Evolutionary conservation across 2,329 filamentous ascomycete species (phyloP), one percentile per base, ranked within the genome.

Genomic region (Aureobasidium sp.): DNA sequence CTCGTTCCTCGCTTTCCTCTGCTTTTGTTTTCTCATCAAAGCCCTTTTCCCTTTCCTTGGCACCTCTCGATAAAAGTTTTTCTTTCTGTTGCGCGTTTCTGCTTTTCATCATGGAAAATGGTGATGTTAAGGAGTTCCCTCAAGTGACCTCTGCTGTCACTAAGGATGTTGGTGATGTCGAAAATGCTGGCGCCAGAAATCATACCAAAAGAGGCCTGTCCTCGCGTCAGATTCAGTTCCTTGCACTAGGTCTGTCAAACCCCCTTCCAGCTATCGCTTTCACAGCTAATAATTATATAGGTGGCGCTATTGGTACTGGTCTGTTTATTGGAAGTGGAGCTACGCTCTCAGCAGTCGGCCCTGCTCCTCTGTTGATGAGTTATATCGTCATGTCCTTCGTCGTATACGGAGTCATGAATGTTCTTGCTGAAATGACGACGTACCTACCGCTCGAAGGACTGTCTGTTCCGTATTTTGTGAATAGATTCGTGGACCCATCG

Each of bases 201-300:
- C 62, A 65, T 43, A 65, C 62, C 31, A 65, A 85, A 72, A 82
- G 87, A 65, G 87, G 87, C 20, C 80, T 89, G 64, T 88, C 89
- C 78, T 87, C 84, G 71, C 81, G 87, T 42, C 87, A 89, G 69
- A 87, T 89, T 47, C 87, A 89, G 70, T 88, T 90, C 75, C 78
- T 90, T 43, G 87, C 87, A 27, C 79, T 89, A 18, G 85, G 84
- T 73, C 77, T 72, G n/a, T 36, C 65, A 13, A 48, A 45, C 27
- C 33, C 13, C 7, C 33, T 8, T 36, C 29, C 18, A 13, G 4
- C 27, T 31, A 8, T 1, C 20, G 11, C 8, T 18, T 9, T 23
- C 16, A 27, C 33, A 2, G 23, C 55, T 58, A 6, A 43, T 33
- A 1, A 43, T 27, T n/a, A 11, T 36, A 8, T 18, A 61, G 48